Base-by-base conservation (phyloP, 2,329 filamentous ascomycete species). In the Claviceps capensis region DNA sequence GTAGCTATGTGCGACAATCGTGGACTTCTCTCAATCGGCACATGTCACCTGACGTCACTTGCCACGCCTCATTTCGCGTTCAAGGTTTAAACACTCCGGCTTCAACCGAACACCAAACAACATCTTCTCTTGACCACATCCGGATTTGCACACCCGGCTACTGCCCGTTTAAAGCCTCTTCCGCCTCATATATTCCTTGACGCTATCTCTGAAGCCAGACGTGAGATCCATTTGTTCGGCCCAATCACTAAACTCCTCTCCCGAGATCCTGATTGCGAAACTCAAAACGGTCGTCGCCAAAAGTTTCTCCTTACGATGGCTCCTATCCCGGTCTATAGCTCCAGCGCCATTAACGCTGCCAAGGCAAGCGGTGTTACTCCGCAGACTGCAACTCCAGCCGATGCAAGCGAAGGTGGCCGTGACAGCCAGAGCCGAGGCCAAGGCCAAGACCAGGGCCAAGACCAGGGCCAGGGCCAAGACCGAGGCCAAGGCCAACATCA, bases 311-410 rank as follows among this genome's bases (percentile, higher is more conserved):
- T 30, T 60, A 68, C 47, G n/a, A 83, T 83, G 79, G 72, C 79
- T 48, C 73, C 78, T n/a, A 75, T 83, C 55, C 76, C 74, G 47
- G 73, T 82, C 43, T 79, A 81, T 64, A 75, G 72, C 38, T 65
- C 75, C 51, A 80, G 77, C 62, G 79, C 80, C 46, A 80, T 83
- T 63, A 76, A 70, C 59, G 73, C 76, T 40, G 67, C 73, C 53
- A 81, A 79, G 65, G 69, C 77, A 48, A 68, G 69, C 16, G 75
- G 69, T 36, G 61, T 67, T 43, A 76, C 74, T 19, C 71, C 75
- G 30, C 64, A 75, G 56, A 79, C 74, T 19, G 43, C 37, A 47
- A 36, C 13, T 13, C 34, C 36, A 14, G 50, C 37, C 47, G 49
- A 43, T 8, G n/a, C 50, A 23, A 48, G 47, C 22, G n/a, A 43